These are phyloP conservation scores for Balamuthia mandrillaris DNA, from an alignment of 208 protist species.

Conservation along the genomic window DNA sequence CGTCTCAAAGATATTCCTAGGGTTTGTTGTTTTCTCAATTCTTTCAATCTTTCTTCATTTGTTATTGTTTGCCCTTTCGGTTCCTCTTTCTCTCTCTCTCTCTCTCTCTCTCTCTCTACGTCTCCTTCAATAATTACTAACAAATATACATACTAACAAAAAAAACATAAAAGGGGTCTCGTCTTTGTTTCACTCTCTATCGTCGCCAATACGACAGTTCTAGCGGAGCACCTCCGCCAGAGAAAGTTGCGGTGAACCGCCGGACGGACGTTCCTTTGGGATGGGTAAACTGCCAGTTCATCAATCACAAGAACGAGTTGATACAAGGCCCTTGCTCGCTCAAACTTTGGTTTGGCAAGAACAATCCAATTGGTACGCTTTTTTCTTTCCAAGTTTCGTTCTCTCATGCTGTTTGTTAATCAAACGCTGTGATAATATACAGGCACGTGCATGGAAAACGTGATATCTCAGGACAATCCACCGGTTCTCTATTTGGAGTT, in stretches of 20 bases:
- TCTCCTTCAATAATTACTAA: background rate
- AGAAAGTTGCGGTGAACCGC: background rate
- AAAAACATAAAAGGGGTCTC: background rate
- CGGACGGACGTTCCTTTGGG: slow-evolving; percentile 37
- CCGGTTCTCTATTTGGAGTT: background rate
- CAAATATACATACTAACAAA: background rate
- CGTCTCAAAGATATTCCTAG: background rate
- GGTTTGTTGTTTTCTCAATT: background rate
- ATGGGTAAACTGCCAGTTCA: slow-evolving; percentile 48
- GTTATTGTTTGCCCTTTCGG: too few species aligned
- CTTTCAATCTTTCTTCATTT: too few species aligned
- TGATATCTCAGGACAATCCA: background rate
- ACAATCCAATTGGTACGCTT: slow-evolving; percentile 48
- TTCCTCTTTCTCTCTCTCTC: too few species aligned
- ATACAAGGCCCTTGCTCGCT: background rate
- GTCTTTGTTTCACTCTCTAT: slow-evolving; percentile 2
- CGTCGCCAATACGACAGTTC: background rate
- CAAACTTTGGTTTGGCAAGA: slow-evolving; percentile 50
- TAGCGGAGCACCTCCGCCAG: background rate
- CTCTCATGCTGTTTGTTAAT: background rate
- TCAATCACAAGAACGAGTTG: slow-evolving; percentile 28
- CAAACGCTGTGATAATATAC: too few species aligned
- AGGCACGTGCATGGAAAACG: slow-evolving; percentile 36
- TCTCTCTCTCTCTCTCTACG: too few species aligned
- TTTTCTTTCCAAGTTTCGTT: background rate